A percentile compares a stretch with the other conserved stretches of the same genome.
Evolutionary conservation across 2,329 filamentous ascomycete species (phyloP).

Genomic region (Xylaria sp.): DNA sequence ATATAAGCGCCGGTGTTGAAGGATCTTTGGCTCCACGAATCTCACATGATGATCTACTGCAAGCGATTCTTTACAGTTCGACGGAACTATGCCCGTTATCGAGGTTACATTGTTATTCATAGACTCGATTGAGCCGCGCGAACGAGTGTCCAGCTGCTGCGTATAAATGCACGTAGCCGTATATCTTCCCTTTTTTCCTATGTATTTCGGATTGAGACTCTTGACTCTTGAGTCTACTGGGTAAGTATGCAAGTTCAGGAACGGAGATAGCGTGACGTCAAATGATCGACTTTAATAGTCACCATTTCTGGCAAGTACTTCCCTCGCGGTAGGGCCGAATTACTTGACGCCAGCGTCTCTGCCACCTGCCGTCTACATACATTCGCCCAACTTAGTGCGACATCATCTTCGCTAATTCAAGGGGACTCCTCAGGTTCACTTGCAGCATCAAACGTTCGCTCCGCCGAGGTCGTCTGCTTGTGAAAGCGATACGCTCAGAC

Average conservation of each 20-base stretch:
- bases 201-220: background rate
- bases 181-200: background rate
- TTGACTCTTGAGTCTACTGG: background rate
- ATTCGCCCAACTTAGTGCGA: slow-evolving; percentile 12
- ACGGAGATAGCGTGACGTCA: slow-evolving; percentile 6
- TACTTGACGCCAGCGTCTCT: slow-evolving; percentile 22
- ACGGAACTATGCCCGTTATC: background rate
- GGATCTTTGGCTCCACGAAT: background rate
- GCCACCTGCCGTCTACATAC: slow-evolving; percentile 32
- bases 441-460: slow-evolving; percentile 9
- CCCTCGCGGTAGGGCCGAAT: slow-evolving; percentile 32
- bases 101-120: background rate
- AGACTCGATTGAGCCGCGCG: background rate
- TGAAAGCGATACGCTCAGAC: slow-evolving; percentile 14
- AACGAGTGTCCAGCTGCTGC: background rate
- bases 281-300: slow-evolving; percentile 17
- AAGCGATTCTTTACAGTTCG: background rate
- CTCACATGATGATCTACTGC: background rate
- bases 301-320: slow-evolving; percentile 19
- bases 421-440: slow-evolving; percentile 2
- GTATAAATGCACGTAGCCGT: background rate
- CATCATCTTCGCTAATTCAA: slow-evolving; percentile 18
- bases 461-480: background rate
- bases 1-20: background rate
- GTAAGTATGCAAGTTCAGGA: background rate